Percentiles rank a stretch among this genome's conserved stretches.
These are phyloP conservation scores for Coniella vitis DNA, from an alignment of 2,329 filamentous ascomycete species.

Conservation along the genomic window DNA sequence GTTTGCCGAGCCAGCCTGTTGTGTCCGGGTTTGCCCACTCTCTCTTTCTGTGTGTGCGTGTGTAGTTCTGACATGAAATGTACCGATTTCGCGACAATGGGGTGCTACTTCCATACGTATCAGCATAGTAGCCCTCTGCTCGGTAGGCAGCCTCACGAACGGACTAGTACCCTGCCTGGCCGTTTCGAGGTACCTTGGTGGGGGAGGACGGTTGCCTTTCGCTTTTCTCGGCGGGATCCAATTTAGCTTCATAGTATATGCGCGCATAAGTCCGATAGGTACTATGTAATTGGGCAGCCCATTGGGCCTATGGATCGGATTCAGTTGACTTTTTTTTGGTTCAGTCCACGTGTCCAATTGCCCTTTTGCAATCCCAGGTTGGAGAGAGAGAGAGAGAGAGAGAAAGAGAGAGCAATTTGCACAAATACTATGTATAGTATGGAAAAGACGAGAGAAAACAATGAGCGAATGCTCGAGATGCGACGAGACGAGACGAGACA, in stretches of 20 bases:
- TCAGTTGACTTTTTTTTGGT: background rate
- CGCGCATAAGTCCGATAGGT: too few species aligned
- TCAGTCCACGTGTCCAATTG: background rate
- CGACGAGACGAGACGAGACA: background rate
- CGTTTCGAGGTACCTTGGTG: too few species aligned
- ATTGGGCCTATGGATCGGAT: background rate
- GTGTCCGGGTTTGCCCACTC: background rate
- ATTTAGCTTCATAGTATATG: too few species aligned
- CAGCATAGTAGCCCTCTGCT: too few species aligned
- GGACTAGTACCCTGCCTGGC: background rate
- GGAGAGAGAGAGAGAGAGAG: background rate
- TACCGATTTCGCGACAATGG: too few species aligned
- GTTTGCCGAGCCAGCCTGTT: background rate
- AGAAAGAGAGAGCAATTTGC: background rate
- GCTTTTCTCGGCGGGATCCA: too few species aligned
- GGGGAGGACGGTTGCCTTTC: too few species aligned
- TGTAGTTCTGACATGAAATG: too few species aligned
- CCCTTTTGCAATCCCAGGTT: background rate
- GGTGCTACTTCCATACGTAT: too few species aligned
- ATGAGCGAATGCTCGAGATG: conserved; percentile 3
- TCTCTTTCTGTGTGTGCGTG: too few species aligned
- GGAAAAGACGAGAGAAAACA: too few species aligned
- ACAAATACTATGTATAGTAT: too few species aligned
- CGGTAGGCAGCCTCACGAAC: background rate
- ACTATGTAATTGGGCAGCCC: background rate